A percentile compares a stretch with the other conserved stretches of the same genome.
These are phyloP conservation scores for Colletotrichum magnum DNA, from an alignment of 2,329 filamentous ascomycete species.

Conservation along the genomic window DNA sequence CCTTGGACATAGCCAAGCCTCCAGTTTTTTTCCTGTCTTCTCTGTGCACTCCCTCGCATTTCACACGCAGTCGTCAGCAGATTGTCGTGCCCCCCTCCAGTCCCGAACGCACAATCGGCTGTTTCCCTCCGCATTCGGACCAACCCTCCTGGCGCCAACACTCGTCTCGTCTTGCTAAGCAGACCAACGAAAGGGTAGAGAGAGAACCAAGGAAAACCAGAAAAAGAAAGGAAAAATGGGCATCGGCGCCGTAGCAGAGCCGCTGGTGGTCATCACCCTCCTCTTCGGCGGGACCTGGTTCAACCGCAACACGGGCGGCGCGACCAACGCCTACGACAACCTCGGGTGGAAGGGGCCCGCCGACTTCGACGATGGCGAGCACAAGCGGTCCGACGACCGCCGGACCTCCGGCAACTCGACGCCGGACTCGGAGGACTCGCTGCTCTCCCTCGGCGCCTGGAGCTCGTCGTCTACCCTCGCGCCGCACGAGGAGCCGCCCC, in stretches of 20 bases:
- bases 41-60: neutral
- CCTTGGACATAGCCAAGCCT: conserved; percentile 27
- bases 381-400: conserved; percentile 55
- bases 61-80: conserved; percentile 18
- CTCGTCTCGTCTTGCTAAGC: neutral
- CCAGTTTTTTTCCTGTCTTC: conserved; percentile 12
- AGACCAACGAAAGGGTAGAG: too few species aligned
- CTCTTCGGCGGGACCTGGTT: conserved; percentile 61
- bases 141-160: neutral
- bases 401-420: conserved; percentile 36
- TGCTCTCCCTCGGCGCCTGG: conserved; percentile 35
- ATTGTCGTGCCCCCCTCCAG: neutral
- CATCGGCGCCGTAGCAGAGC: conserved; percentile 58
- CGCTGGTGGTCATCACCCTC: conserved; percentile 58
- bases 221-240: conserved; percentile 47
- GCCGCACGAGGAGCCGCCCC: conserved; percentile 46
- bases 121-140: conserved; percentile 18
- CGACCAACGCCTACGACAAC: conserved; percentile 39
- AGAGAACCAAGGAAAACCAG: too few species aligned
- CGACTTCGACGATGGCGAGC: conserved; percentile 29
- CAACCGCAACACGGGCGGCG: conserved; percentile 58
- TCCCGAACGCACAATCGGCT: neutral
- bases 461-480: conserved; percentile 47
- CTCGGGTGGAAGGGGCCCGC: conserved; percentile 35
- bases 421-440: conserved; percentile 35